Base-by-base conservation (phyloP, 1,284 basidiomycete genomes). In the Trametes sp. region DNA sequence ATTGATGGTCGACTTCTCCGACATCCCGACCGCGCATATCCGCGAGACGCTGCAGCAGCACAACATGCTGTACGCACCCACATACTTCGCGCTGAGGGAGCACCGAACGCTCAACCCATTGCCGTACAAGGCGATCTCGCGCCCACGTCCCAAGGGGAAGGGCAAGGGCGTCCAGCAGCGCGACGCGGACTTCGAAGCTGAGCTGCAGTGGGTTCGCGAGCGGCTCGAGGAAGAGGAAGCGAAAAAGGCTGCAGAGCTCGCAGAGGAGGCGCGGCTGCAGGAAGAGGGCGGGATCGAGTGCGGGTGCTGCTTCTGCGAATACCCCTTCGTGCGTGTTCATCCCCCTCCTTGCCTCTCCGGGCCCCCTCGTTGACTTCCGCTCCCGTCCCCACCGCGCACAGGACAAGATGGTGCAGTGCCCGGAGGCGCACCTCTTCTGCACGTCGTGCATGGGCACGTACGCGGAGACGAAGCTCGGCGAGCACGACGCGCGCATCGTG, bases 361-460 rank as follows among this genome's bases (percentile, higher is more conserved):
- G 13, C 38, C 1, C 28, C 2, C 2, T 31, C 31, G 58, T 8
- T 13, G 3, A 54, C 64, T 38, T 33, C 46, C 28, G 35, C 26
- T 45, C 67, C 13, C 59, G 31, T 2, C 69, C 41, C 29, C 54
- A 33, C 46, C 24, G 21, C 26, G 35, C 59, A 24, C 70, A 95
- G 93, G 84, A 87, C 51, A 86, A 91, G 68, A 90, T 95, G 87
- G 82, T 92, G 2, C 92, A 95, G 75, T 96, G 95, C 69, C 87
- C 89, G 0, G 93, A 95, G 54, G 88, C 90, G 0, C 78, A 79
- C 74, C 72, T 80, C 4, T 88, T 87, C 74, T 88, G 86, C 72
- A 74, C 69, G 41, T 74, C 76, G 6, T 87, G 86, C 70, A 77
- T 82, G 60, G 76, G 73, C 11, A 54, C 70, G 31, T 75, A 75